Evolutionary conservation across 1,284 basidiomycete genomes (phyloP), one percentile per base, ranked within the genome.

Genomic region (Jaminaea rosea): DNA sequence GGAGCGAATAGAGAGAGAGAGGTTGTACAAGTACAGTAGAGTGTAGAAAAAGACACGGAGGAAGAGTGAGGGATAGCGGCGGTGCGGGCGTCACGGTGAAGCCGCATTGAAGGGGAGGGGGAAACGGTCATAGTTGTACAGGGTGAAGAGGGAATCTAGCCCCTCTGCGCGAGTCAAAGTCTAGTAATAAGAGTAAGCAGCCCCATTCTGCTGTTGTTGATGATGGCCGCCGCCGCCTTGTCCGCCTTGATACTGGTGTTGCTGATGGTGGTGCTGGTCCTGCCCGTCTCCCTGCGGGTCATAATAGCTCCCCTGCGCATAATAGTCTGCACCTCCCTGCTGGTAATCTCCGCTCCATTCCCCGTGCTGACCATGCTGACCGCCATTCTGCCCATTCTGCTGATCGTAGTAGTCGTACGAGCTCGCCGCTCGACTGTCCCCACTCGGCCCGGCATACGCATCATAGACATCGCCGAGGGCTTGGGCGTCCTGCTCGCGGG

Each of bases 381-480:
- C 9, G n/a, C 26, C 46, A 19, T 49, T 13, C 17, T 46, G 44
- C 23, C 36, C 47, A 11, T 39, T n/a, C n/a, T 49, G 44, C 23
- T 46, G 29, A 11, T 50, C 6, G 17, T 32, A 36, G 17, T 52
- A 28, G 15, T 28, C 50, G 10, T 44, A 41, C 34, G 26, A 7
- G 26, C 50, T 26, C 36, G 17, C 39, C 6, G 19, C 39, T 23
- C 39, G 19, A 4, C 19, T 24, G 4, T 23, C 39, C 13, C 39
- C 17, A 3, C 19, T 23, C 15, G 13, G 19, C 39, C 13, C 39
- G 19, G 13, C 39, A 13, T 42, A 17, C 24, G 17, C 39, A 23
- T 42, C 36, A 19, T 23, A 39, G 8, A 15, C 21, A 9, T 9
- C 36, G 36, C 21, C 21, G 15, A 39, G 36, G 21, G 21, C 21